A percentile compares a stretch with the other conserved stretches of the same genome.
phyloP scores from a whole-genome alignment of 345 rosid genomes.

The Populus pruinosa region DNA sequence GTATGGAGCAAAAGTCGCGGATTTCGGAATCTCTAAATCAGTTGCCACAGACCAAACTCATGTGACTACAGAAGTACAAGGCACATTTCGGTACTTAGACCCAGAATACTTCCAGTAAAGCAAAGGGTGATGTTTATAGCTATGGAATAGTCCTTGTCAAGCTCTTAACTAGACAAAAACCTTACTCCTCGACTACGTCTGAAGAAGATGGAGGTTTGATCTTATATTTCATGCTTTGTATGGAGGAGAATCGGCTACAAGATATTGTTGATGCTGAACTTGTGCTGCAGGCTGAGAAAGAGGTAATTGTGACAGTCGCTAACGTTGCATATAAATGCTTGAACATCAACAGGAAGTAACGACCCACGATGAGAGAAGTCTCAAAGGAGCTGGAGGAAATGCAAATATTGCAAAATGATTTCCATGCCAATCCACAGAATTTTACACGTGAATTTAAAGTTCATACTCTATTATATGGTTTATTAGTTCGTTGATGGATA shows the following conservation, averaged over 20 bases:
- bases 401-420: background rate
- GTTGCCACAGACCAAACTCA: background rate
- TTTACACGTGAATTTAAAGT: too few relatives aligned
- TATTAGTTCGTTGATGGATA: too few relatives aligned
- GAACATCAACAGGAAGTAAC: background rate
- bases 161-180: background rate
- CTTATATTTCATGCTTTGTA: background rate
- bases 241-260: too few relatives aligned
- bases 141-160: background rate
- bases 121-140: background rate
- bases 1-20: background rate
- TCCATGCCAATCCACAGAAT: background rate
- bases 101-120: background rate
- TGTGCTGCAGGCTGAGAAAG: background rate
- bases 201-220: background rate
- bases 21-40: background rate
- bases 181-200: background rate
- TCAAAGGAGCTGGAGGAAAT: background rate
- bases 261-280: background rate
- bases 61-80: background rate
- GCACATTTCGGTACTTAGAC: background rate
- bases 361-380: background rate
- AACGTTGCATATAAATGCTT: background rate
- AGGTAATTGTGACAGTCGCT: background rate
- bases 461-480: too few relatives aligned